These are phyloP conservation scores for Tricholoma saponaceum DNA, from an alignment of 768 basidiomycete genomes.

Conservation along the genomic window DNA sequence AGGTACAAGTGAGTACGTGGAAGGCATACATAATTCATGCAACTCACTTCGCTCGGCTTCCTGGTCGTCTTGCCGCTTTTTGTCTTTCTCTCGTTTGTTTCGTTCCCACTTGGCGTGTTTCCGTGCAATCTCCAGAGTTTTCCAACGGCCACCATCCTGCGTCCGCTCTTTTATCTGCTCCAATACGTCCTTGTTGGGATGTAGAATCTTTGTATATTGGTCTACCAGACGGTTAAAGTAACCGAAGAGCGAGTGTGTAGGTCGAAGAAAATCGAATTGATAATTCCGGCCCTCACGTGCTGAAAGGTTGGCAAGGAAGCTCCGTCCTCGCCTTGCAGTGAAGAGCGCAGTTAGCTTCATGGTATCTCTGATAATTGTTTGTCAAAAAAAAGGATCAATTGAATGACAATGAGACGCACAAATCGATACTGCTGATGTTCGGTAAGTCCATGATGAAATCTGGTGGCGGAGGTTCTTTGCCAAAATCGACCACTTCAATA, in stretches of 20 bases:
- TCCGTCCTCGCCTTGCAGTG: slow-evolving; percentile 85
- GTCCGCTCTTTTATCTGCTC: slow-evolving; percentile 64
- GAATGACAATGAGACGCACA: slow-evolving; percentile 53
- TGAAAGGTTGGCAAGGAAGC: slow-evolving; percentile 82
- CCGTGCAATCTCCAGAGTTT: slow-evolving; percentile 68
- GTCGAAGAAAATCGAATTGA: slow-evolving; percentile 96
- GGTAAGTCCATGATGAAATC: slow-evolving; percentile 87
- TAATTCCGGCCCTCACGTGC: slow-evolving; percentile 90
- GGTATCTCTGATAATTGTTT: slow-evolving; percentile 62
- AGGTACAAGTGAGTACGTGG: slow-evolving; percentile 6
- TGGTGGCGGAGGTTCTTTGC: slow-evolving; percentile 70
- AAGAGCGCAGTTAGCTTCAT: slow-evolving; percentile 96
- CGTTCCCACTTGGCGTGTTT: slow-evolving; percentile 89
- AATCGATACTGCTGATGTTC: slow-evolving; percentile 81
- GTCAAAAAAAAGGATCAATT: slow-evolving; percentile 4
- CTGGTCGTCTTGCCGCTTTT: slow-evolving; percentile 84
- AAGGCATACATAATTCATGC: not conserved
- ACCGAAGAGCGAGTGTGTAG: slow-evolving; percentile 92
- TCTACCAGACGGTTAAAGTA: slow-evolving; percentile 98
- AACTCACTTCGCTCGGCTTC: slow-evolving; percentile 84
- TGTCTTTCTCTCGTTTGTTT: slow-evolving; percentile 77
- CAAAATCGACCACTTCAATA: slow-evolving; percentile 57
- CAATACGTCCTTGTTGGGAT: slow-evolving; percentile 74
- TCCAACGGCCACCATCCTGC: slow-evolving; percentile 68
- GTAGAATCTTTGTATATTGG: slow-evolving; percentile 88